Conservation (phyloP, 371 early-diverging fungal genomes). For the Lichtheimia corymbifera region DNA sequence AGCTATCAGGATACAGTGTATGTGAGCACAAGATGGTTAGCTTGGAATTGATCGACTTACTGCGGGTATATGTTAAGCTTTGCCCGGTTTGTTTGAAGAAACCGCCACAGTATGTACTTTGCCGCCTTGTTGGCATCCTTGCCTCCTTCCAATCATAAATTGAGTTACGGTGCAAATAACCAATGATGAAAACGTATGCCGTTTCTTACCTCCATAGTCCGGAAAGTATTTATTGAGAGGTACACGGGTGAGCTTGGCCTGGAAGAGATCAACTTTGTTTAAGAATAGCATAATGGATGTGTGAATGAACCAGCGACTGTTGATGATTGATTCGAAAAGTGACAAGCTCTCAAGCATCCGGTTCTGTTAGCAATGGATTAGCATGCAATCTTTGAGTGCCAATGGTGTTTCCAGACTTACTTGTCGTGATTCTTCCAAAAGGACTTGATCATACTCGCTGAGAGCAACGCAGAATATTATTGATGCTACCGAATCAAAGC, state of each 20-base stretch:
- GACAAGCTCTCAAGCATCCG: slow-evolving; percentile 80
- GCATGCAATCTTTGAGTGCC: too few relatives aligned
- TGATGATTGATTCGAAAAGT: slow-evolving; percentile 79
- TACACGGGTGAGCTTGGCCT: slow-evolving; percentile 51
- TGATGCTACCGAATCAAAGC: slow-evolving; percentile 79
- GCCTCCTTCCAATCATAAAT: slow-evolving; percentile 43
- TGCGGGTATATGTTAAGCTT: slow-evolving; percentile 76
- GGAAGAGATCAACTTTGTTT: slow-evolving; percentile 83
- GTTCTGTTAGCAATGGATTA: slow-evolving; percentile 56
- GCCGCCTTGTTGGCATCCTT: slow-evolving; percentile 71
- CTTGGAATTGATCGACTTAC: slow-evolving; percentile 32
- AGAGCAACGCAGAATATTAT: slow-evolving; percentile 74
- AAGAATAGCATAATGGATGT: slow-evolving; percentile 79
- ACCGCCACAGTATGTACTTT: slow-evolving; percentile 73
- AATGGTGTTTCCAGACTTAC: slow-evolving; percentile 25
- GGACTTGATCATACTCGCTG: slow-evolving; percentile 72
- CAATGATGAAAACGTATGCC: neutral
- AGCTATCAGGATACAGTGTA: slow-evolving; percentile 25
- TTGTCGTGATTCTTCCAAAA: slow-evolving; percentile 70
- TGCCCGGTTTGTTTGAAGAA: slow-evolving; percentile 68
- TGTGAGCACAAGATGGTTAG: neutral
- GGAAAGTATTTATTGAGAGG: slow-evolving; percentile 61
- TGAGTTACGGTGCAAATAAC: too few relatives aligned
- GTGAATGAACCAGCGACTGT: slow-evolving; percentile 63
- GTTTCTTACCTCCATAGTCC: slow-evolving; percentile 57